These are phyloP conservation scores for Adansonia gregorii DNA, from an alignment of 441 rosid genomes.

Conservation along the genomic window DNA sequence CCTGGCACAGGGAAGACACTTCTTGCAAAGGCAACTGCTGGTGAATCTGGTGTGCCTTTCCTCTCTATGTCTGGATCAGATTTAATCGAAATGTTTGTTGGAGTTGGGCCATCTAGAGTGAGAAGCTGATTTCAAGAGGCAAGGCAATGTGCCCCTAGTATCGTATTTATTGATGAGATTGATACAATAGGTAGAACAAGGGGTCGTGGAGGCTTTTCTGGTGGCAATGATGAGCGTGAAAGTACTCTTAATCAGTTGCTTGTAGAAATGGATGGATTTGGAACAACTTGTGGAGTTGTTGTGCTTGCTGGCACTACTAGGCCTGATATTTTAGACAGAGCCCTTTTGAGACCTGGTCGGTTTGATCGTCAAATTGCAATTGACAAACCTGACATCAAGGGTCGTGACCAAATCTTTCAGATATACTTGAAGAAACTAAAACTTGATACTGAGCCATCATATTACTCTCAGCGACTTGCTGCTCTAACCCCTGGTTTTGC, in stretches of 20 bases:
- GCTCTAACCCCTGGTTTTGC: slow-evolving; percentile 74
- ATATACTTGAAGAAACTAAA: slow-evolving; percentile 59
- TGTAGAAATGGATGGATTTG: slow-evolving; percentile 22
- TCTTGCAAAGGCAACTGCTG: slow-evolving; percentile 77
- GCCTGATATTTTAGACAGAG: slow-evolving; percentile 66
- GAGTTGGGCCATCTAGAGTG: slow-evolving; percentile 70
- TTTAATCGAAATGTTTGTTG: slow-evolving; percentile 72
- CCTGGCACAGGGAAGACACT: slow-evolving; percentile 76
- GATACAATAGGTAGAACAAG: slow-evolving; percentile 70
- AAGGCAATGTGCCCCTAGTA: slow-evolving; percentile 46
- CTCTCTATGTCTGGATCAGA: slow-evolving; percentile 67
- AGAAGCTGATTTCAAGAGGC: slow-evolving; percentile 56
- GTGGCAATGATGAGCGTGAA: slow-evolving; percentile 65
- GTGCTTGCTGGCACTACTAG: slow-evolving; percentile 71
- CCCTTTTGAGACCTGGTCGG: slow-evolving; percentile 65
- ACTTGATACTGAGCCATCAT: slow-evolving; percentile 57
- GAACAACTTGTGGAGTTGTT: slow-evolving; percentile 64
- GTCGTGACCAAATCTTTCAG: slow-evolving; percentile 59
- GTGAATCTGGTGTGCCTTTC: slow-evolving; percentile 69
- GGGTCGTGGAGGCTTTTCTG: slow-evolving; percentile 64
- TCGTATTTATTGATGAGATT: slow-evolving; percentile 63
- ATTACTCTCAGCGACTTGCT: slow-evolving; percentile 60
- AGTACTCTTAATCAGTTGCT: slow-evolving; percentile 69
- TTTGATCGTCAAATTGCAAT: slow-evolving; percentile 61
- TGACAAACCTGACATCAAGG: slow-evolving; percentile 66